Evolutionary conservation across 805 yeast genomes (phyloP).

Genomic region (Barnettozyma siamensis): DNA sequence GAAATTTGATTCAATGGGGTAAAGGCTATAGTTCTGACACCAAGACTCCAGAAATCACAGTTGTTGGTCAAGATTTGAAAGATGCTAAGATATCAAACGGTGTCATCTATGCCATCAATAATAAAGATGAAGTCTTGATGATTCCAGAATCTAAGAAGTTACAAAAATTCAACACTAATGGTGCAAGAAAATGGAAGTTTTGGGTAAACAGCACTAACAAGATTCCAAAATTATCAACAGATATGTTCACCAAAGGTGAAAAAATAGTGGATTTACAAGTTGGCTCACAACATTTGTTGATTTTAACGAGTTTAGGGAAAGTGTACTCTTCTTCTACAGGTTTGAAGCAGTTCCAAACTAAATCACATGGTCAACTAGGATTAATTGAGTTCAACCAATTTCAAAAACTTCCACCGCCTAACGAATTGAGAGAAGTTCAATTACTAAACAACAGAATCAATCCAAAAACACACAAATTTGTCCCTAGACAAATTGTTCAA

Average conservation of each 20-base stretch:
- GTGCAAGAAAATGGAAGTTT: constrained; percentile 3
- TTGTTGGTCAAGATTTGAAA: constrained; percentile 42
- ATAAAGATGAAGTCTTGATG: constrained; percentile 29
- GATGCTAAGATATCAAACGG: constrained; percentile 48
- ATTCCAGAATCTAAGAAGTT: constrained; percentile 24
- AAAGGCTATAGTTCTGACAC: constrained; percentile 29
- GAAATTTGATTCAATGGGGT: constrained; percentile 75
- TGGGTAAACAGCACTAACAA: constrained; percentile 3
- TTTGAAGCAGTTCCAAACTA: constrained; percentile 18
- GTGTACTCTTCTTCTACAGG: constrained; percentile 64
- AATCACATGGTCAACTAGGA: constrained; percentile 78
- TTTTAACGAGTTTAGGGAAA: constrained; percentile 52
- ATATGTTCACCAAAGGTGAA: constrained; percentile 36
- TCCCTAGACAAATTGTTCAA: constrained; percentile 43
- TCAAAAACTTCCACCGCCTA: constrained; percentile 44
- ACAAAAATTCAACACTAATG: constrained; percentile 7
- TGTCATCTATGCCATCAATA: constrained; percentile 42
- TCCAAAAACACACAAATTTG: constrained; percentile 14
- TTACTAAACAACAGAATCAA: constrained; percentile 45
- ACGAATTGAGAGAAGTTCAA: constrained; percentile 47
- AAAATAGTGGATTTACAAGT: constrained; percentile 42
- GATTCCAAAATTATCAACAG: constrained; percentile 5
- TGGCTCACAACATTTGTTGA: constrained; percentile 68
- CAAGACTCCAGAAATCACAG: constrained; percentile 28
- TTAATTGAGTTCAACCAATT: constrained; percentile 67